These are phyloP conservation scores for Stemphylium beticola DNA, from an alignment of 2,329 filamentous ascomycete genomes.

Conservation along the genomic window DNA sequence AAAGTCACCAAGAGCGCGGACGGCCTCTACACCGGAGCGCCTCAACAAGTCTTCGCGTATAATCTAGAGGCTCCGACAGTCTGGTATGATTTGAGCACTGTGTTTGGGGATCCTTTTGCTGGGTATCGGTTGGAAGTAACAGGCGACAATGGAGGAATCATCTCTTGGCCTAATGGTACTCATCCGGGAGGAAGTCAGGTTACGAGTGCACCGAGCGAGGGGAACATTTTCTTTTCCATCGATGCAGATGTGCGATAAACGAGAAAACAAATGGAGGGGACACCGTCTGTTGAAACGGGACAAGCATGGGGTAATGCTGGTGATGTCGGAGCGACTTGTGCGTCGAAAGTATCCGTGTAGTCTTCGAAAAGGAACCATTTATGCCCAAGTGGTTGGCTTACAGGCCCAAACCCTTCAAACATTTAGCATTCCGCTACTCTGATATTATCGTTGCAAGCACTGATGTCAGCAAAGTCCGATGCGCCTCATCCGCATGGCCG, in stretches of 20 bases:
- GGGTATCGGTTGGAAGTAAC: conserved; percentile 30
- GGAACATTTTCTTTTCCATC: conserved; percentile 33
- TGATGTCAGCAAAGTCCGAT: too few relatives aligned
- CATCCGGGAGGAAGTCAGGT: conserved; percentile 34
- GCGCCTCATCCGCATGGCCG: too few relatives aligned
- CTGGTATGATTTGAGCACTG: conserved; percentile 36
- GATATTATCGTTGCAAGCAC: too few relatives aligned
- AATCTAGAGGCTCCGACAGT: conserved; percentile 28
- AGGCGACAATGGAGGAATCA: conserved; percentile 23
- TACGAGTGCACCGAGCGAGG: conserved; percentile 22
- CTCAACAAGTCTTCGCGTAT: conserved; percentile 34
- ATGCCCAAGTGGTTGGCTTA: background rate
- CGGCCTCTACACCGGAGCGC: conserved; percentile 27
- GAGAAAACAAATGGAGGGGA: background rate
- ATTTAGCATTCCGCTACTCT: too few relatives aligned
- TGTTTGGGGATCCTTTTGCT: conserved; percentile 37
- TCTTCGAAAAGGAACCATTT: background rate
- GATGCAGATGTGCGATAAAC: background rate
- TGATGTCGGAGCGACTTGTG: background rate
- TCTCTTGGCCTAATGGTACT: conserved; percentile 32
- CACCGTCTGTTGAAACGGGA: too few relatives aligned
- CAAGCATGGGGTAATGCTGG: background rate
- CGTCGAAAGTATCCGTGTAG: background rate
- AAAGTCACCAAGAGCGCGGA: conserved; percentile 33
- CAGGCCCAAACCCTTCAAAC: too few relatives aligned